phyloP scores from a whole-genome alignment of 139 green algal genomes.

The Chlamydomonas sp. region DNA sequence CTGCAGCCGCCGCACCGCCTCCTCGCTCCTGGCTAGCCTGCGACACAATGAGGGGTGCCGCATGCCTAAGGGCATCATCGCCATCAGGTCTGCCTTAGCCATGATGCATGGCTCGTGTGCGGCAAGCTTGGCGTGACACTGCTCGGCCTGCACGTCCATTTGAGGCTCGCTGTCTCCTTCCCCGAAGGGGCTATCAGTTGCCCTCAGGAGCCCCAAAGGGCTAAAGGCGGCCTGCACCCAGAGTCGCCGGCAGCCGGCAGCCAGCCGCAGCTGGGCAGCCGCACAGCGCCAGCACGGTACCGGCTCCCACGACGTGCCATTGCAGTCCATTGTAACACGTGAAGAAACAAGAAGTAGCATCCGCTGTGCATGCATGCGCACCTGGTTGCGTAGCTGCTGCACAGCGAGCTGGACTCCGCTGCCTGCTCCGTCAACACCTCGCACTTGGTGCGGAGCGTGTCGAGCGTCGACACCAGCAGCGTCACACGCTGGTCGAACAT shows the following conservation, averaged over 20 bases:
- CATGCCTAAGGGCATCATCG: not conserved
- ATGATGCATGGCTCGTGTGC: no score
- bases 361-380: not conserved
- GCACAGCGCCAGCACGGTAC: no score
- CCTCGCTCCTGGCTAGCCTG: conserved; percentile 36
- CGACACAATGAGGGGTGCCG: not conserved
- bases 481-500: conserved; percentile 32
- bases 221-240: no score
- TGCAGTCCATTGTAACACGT: not conserved
- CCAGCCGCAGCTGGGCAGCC: no score
- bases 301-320: no score
- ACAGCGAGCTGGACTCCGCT: not conserved
- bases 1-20: conserved; percentile 1
- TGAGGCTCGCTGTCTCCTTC: no score
- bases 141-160: no score
- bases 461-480: conserved; percentile 40
- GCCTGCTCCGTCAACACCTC: conserved; percentile 27
- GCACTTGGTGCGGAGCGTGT: conserved; percentile 36
- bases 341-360: not conserved
- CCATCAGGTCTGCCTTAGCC: not conserved
- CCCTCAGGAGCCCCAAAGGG: no score
- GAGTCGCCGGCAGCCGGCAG: no score
- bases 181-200: no score
- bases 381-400: conserved; percentile 27
- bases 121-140: no score